Evolutionary conservation across 108 stramenopile species (phyloP), one percentile per base, ranked within the genome.

Genomic region (Craspedostauros australis): DNA sequence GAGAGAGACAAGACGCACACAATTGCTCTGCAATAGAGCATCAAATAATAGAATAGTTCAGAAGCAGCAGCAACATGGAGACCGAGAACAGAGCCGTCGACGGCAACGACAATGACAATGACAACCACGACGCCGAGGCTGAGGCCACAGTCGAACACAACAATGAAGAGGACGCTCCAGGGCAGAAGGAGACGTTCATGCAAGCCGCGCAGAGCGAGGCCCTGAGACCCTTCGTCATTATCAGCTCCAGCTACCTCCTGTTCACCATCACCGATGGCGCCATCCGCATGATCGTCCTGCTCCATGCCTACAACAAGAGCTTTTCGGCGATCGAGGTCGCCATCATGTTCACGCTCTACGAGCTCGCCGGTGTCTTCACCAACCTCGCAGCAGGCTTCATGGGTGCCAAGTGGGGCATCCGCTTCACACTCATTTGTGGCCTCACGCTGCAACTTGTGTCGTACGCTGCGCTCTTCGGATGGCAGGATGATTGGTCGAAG

Each of bases 231-330:
- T 95, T 91, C 70, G 82, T 83, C 40, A 91, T 91, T 49, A 91
- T 95, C 16, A 79, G 77, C 49, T 79, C 90, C 14, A 81, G 80
- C 40, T 95, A 96, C 50, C 81, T 93, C 25, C 72, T 93, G 15
- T 96, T 90, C 63, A 96, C 95, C 5, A 71, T 96, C 47, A 96
- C 95, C 2, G 95, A 96, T 68, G 95, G 95, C 6, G 95, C 95
- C 46, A 81, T 96, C 45, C 84, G 95, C 11, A 86, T 94, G 83
- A 92, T 94, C 55, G 93, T 94, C 5, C 70, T 96, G 19, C 73
- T 93, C 40, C 89, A 94, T 51, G 95, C 95, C 7, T 94, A 93
- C 80, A 84, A 87, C 57, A 86, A 87, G 37, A 72, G 71, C 25
- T 96, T 96, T 57, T 84, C 90, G 8, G 91, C 95, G 1, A 50